These are phyloP conservation scores for Phylloporus rhodoxanthus DNA, from an alignment of 768 basidiomycete species.

Conservation along the genomic window DNA sequence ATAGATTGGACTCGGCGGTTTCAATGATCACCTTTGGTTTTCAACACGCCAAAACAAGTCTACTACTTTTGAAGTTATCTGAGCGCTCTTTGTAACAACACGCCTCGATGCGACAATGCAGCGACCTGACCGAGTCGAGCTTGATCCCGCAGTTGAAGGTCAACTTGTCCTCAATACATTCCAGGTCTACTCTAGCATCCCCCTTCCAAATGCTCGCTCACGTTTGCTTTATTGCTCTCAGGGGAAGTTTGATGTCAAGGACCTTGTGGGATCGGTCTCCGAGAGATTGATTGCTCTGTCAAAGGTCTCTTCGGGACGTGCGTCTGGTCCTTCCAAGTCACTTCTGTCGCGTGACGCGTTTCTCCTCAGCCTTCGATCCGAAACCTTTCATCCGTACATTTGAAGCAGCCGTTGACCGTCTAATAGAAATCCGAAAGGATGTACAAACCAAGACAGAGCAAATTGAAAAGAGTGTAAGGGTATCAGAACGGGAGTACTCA, in stretches of 20 bases:
- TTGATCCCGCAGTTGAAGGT: slow-evolving; percentile 51
- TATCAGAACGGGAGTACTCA: slow-evolving; percentile 89
- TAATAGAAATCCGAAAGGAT: slow-evolving; percentile 83
- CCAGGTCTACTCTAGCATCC: slow-evolving; percentile 36
- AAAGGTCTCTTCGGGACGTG: slow-evolving; percentile 76
- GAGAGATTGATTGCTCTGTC: slow-evolving; percentile 86
- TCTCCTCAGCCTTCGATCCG: slow-evolving; percentile 76
- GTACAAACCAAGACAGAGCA: slow-evolving; percentile 87
- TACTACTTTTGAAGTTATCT: not conserved
- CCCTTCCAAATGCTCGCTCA: slow-evolving; percentile 5
- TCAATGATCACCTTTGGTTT: no score
- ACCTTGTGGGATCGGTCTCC: slow-evolving; percentile 78
- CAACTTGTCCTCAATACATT: slow-evolving; percentile 51
- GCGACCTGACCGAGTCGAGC: slow-evolving; percentile 21
- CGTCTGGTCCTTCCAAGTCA: slow-evolving; percentile 31
- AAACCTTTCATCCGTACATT: slow-evolving; percentile 90
- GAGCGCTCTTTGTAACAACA: not conserved
- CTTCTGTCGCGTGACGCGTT: slow-evolving; percentile 6
- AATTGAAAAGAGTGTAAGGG: slow-evolving; percentile 85
- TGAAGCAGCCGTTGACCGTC: slow-evolving; percentile 82
- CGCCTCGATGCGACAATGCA: slow-evolving; percentile 17
- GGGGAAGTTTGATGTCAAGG: slow-evolving; percentile 90
- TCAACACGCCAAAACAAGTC: slow-evolving; percentile 31
- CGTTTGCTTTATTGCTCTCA: slow-evolving; percentile 32
- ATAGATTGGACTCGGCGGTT: slow-evolving; percentile 28